These are phyloP conservation scores for Pyrus communis DNA, from an alignment of 306 rosid genomes.

Conservation along the genomic window DNA sequence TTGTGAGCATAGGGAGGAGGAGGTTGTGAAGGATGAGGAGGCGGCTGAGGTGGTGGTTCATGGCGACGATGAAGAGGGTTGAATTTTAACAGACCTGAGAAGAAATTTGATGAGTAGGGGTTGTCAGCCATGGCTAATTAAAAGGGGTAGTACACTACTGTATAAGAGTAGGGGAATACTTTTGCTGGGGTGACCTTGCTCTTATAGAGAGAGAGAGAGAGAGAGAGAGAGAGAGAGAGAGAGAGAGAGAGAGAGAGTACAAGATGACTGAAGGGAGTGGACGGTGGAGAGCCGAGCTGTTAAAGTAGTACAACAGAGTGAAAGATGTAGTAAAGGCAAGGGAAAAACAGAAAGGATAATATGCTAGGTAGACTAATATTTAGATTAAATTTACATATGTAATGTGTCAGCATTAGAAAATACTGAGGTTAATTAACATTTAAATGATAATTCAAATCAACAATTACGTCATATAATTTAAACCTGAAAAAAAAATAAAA, in stretches of 20 bases:
- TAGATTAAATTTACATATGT: too few relatives aligned
- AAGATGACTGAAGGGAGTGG: conserved; percentile 80
- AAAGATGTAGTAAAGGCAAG: conserved; percentile 8
- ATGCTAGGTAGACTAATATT: too few relatives aligned
- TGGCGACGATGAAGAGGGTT: conserved; percentile 26
- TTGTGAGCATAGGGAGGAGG: conserved; percentile 16
- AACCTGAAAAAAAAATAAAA: too few relatives aligned
- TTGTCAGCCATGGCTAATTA: conserved; percentile 34
- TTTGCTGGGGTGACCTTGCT: conserved; percentile 30
- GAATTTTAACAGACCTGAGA: conserved; percentile 35
- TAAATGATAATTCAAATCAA: too few relatives aligned
- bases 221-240: conserved; percentile 11
- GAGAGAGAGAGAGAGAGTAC: conserved; percentile 49
- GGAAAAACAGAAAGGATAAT: background rate
- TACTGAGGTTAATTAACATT: too few relatives aligned
- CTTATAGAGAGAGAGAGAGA: conserved; percentile 26
- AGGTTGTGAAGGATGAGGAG: background rate
- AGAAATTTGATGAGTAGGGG: conserved; percentile 37
- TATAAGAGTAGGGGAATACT: conserved; percentile 2
- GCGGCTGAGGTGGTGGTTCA: conserved; percentile 5
- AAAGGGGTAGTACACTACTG: conserved; percentile 1
- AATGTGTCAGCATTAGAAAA: too few relatives aligned
- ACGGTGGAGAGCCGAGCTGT: conserved; percentile 50
- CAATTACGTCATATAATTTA: too few relatives aligned
- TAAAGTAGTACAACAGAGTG: conserved; percentile 16